Evolutionary conservation across 2,329 filamentous ascomycete species (phyloP).

Genomic region (Penicillium freii): DNA sequence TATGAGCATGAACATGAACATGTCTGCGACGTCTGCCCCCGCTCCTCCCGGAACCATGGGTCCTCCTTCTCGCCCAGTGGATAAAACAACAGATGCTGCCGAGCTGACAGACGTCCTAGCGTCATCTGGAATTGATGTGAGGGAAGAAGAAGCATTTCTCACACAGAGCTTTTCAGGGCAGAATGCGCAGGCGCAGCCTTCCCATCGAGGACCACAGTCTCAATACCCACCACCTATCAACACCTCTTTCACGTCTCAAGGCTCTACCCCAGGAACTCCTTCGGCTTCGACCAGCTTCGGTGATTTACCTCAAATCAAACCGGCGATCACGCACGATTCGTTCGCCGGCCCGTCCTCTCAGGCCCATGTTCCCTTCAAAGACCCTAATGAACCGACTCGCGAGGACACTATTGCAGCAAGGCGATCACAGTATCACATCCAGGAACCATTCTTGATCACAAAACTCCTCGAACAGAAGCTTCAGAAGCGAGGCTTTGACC

Average conservation of each 20-base stretch:
- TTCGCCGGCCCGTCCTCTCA: slow-evolving; percentile 69
- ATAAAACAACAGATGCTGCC: slow-evolving; percentile 55
- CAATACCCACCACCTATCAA: slow-evolving; percentile 51
- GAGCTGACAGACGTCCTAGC: slow-evolving; percentile 81
- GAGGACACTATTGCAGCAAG: slow-evolving; percentile 62
- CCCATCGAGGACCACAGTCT: slow-evolving; percentile 42
- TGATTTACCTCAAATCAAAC: slow-evolving; percentile 51
- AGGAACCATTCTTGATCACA: slow-evolving; percentile 69
- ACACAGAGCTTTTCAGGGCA: slow-evolving; percentile 54
- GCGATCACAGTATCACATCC: slow-evolving; percentile 67
- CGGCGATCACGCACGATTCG: slow-evolving; percentile 55
- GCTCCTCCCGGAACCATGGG: slow-evolving; percentile 55
- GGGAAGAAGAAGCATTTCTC: slow-evolving; percentile 80
- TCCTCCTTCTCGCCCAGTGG: slow-evolving; percentile 59
- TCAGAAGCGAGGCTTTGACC: slow-evolving; percentile 58
- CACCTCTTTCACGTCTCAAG: slow-evolving; percentile 41
- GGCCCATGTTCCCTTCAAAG: slow-evolving; percentile 62
- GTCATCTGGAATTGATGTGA: slow-evolving; percentile 81
- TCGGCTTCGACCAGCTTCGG: slow-evolving; percentile 51
- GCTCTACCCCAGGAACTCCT: slow-evolving; percentile 42
- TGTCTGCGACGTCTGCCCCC: slow-evolving; percentile 46
- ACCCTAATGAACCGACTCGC: slow-evolving; percentile 62
- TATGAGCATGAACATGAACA: slow-evolving; percentile 51
- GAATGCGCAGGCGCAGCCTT: slow-evolving; percentile 38
- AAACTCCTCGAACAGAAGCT: slow-evolving; percentile 55